Evolutionary conservation across 495 filamentous ascomycete genomes (phyloP), one percentile per base, ranked within the genome.

Genomic region (Hypomontagnella monticulosa): DNA sequence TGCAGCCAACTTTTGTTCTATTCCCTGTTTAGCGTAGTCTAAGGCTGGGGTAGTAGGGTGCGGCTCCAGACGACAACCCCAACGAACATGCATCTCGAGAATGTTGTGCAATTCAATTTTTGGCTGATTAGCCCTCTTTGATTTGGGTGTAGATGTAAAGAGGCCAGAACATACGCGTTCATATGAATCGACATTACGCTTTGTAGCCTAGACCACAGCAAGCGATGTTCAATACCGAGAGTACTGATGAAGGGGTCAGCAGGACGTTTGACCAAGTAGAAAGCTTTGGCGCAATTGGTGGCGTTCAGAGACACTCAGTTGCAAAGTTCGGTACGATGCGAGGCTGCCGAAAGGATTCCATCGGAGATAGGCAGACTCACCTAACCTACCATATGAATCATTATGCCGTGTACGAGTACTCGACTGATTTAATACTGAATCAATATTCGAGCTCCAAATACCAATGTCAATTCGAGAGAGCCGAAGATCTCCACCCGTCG

Each of bases 11-110:
- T 41, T n/a, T n/a, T 34, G 50, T 50, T 37, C 50, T 38, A 59
- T 60, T 59, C 51, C 59, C 41, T 60, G 50, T 58, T 64, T 42
- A 46, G 54, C 40, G 43, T 23, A 53, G 50, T 38, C 44, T 43
- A 14, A 52, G 15, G 51, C 47, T 58, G 59, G 56, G 56, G 49
- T 33, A 59, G 49, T 33, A 59, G 38, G 60, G 60, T 69, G 66
- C 66, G 66, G 66, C 66, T 69, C 60, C 38, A 48, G 34, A 47
- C 15, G 23, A 47, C 18, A 37, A 53, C 50, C 18, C 48, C 16
- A 49, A 55, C 27, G 43, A 52, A 32, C 30, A 19, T 12, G 15
- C 41, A 55, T 49, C 46, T 34, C 43, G 36, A 14, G 41, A 40
- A 62, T 50, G 41, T 40, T 58, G 53, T 42, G 23, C 20, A 32